A percentile compares a stretch with the other conserved stretches of the same genome.
These are phyloP conservation scores for Arabidopsis hybrid DNA, from an alignment of 441 rosid genomes.

Conservation along the genomic window DNA sequence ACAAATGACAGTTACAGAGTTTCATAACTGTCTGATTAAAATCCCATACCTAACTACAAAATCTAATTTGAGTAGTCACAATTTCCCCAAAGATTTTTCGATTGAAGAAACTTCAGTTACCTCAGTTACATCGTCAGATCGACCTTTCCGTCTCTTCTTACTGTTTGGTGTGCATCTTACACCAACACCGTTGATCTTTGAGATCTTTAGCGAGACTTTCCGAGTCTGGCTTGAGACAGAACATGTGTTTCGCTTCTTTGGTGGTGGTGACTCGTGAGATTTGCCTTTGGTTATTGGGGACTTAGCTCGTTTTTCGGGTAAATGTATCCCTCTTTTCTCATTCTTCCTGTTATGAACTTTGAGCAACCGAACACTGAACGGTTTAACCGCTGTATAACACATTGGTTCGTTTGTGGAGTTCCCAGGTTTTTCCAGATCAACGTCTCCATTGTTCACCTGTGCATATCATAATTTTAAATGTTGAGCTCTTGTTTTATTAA, in stretches of 20 bases:
- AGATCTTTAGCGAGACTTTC: slow-evolving; percentile 56
- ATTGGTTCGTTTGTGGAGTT: slow-evolving; percentile 42
- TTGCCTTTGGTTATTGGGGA: slow-evolving; percentile 55
- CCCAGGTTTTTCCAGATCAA: slow-evolving; percentile 64
- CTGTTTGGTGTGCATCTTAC: slow-evolving; percentile 70
- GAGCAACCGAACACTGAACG: slow-evolving; percentile 67
- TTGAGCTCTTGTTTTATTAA: slow-evolving; percentile 8
- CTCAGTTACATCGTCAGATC: slow-evolving; percentile 47
- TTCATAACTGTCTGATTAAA: slow-evolving; percentile 26
- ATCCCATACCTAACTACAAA: slow-evolving; percentile 20
- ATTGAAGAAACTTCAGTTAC: slow-evolving; percentile 41
- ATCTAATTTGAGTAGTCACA: slow-evolving; percentile 33
- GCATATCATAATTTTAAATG: neutral
- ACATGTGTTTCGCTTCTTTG: slow-evolving; percentile 41
- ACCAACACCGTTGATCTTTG: slow-evolving; percentile 51
- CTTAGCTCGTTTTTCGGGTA: slow-evolving; percentile 64
- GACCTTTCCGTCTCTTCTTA: slow-evolving; percentile 72
- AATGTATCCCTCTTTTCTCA: slow-evolving; percentile 38
- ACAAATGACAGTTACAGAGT: slow-evolving; percentile 40
- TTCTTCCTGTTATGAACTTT: slow-evolving; percentile 41
- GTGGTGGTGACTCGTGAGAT: slow-evolving; percentile 33
- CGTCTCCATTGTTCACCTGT: slow-evolving; percentile 92
- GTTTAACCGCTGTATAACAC: slow-evolving; percentile 74
- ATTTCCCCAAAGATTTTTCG: neutral
- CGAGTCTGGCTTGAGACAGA: slow-evolving; percentile 43